Conservation (phyloP, 495 filamentous ascomycete genomes). For the Terfezia claveryi region DNA sequence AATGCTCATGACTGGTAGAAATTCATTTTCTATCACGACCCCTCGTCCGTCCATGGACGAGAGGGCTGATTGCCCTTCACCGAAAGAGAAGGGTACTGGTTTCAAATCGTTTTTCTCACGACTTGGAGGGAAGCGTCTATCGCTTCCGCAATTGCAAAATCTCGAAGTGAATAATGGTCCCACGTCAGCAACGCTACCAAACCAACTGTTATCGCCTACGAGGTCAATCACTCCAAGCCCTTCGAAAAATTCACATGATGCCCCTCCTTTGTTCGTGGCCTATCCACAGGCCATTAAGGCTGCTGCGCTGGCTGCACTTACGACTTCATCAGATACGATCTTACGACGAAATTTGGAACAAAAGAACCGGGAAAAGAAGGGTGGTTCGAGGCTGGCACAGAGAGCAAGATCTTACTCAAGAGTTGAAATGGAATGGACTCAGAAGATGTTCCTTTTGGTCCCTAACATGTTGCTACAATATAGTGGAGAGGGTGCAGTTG, state of each 20-base stretch:
- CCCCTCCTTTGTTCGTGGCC: slow-evolving; percentile 68
- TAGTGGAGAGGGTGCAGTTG: slow-evolving; percentile 51
- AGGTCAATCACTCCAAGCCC: slow-evolving; percentile 6
- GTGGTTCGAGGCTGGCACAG: slow-evolving; percentile 16
- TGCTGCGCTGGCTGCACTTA: slow-evolving; percentile 30
- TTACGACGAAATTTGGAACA: slow-evolving; percentile 32
- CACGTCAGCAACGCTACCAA: slow-evolving; percentile 12
- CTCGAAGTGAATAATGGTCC: slow-evolving; percentile 6
- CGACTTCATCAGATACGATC: slow-evolving; percentile 33
- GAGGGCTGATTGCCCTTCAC: not conserved
- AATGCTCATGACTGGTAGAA: not conserved
- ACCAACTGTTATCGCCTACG: slow-evolving; percentile 7
- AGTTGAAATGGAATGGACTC: slow-evolving; percentile 50
- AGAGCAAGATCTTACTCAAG: slow-evolving; percentile 31
- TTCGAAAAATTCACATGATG: slow-evolving; percentile 8
- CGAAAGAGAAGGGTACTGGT: not conserved
- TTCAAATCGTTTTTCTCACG: slow-evolving; percentile 18
- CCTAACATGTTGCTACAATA: slow-evolving; percentile 80
- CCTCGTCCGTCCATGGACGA: not conserved
- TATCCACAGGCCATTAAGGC: slow-evolving; percentile 58
- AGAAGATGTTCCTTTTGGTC: slow-evolving; percentile 64
- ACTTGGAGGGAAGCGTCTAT: slow-evolving; percentile 14
- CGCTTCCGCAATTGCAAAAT: slow-evolving; percentile 15
- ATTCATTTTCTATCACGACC: not conserved
- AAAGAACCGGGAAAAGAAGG: slow-evolving; percentile 6